Conservation (phyloP, 805 yeast species). For the Teunomyces funiuensis region DNA sequence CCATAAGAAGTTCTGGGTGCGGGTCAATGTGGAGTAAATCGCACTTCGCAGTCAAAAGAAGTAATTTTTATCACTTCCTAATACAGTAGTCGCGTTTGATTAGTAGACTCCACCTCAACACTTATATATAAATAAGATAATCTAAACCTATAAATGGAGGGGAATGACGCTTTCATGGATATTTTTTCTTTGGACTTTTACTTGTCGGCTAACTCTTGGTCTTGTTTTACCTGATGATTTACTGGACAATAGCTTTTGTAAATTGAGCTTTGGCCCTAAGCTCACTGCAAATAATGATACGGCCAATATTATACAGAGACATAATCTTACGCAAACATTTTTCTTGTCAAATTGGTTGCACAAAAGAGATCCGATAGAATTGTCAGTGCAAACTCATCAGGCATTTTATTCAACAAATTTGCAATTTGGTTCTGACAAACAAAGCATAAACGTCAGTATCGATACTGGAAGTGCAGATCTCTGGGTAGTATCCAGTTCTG, state of each 20-base stretch:
- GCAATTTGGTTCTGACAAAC: conserved; percentile 11
- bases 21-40: not conserved
- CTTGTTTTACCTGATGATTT: not conserved
- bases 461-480: conserved; percentile 14
- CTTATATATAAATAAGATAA: no score
- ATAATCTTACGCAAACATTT: not conserved
- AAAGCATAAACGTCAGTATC: conserved; percentile 7
- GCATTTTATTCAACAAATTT: not conserved
- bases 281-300: not conserved
- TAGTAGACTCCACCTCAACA: no score
- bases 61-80: not conserved
- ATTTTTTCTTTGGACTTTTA: no score
- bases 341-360: not conserved
- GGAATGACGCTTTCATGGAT: no score
- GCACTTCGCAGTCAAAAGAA: not conserved
- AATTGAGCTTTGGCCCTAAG: not conserved
- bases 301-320: not conserved
- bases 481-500: conserved; percentile 9
- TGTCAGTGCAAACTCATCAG: not conserved
- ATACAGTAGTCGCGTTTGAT: no score
- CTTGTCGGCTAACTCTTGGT: not conserved
- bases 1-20: not conserved
- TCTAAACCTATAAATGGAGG: no score
- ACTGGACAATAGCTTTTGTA: not conserved
- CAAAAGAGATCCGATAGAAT: not conserved